Percentiles rank a stretch among this genome's conserved stretches.
Conservation (phyloP, 176 grass and related monocot genomes). For the Musa acuminata region DNA sequence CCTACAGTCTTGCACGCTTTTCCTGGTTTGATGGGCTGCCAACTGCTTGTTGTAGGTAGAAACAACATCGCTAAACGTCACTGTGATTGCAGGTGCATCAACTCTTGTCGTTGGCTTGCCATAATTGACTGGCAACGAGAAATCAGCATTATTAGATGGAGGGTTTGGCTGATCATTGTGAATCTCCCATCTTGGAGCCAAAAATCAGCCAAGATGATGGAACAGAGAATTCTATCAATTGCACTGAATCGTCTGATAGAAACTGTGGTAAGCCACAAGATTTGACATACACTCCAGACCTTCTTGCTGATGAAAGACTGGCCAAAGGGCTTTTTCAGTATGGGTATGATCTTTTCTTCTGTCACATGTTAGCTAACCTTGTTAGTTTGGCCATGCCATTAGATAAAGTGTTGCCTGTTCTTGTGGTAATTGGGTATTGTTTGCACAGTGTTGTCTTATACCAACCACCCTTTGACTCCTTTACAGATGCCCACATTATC, state of each 20-base stretch:
- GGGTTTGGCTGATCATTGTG: constrained; percentile 13
- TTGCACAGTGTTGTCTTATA: neutral
- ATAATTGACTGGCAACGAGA: constrained; percentile 9
- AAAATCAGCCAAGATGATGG: constrained; percentile 33
- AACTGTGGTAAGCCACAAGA: constrained; percentile 9
- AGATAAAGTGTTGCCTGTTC: too few species aligned
- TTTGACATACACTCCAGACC: constrained; percentile 17
- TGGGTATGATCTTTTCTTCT: constrained; percentile 45
- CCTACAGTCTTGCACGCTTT: constrained; percentile 31
- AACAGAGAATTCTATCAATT: neutral
- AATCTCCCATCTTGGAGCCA: constrained; percentile 21
- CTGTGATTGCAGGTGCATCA: constrained; percentile 72
- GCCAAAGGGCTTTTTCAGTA: constrained; percentile 68
- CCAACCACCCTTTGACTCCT: neutral
- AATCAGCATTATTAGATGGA: constrained; percentile 34
- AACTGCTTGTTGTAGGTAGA: constrained; percentile 43
- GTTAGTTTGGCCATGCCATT: neutral
- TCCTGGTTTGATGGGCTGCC: constrained; percentile 30
- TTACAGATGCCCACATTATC: constrained; percentile 69
- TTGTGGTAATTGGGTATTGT: too few species aligned
- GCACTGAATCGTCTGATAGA: constrained; percentile 9
- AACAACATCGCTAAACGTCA: constrained; percentile 44
- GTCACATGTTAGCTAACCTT: neutral
- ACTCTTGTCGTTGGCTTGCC: constrained; percentile 36
- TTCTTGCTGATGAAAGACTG: constrained; percentile 25